Base-by-base conservation (phyloP, 2,329 filamentous ascomycete species). In the Akanthomyces lecanii region DNA sequence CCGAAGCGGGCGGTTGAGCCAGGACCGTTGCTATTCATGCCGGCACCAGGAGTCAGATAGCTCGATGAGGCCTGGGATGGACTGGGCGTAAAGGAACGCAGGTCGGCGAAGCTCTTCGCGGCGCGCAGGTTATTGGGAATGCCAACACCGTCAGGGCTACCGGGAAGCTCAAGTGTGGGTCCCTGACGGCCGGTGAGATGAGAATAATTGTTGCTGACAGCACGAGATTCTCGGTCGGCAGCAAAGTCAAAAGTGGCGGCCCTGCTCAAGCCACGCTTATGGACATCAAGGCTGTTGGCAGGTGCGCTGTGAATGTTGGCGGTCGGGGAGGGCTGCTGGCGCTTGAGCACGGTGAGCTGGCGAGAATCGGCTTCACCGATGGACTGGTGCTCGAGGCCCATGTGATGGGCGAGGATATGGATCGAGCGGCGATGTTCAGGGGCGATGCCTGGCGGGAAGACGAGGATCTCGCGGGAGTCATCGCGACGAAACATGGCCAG, bases 231-330 rank as follows among this genome's bases (percentile, higher is more conserved):
- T 61, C 90, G 85, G 58, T 90, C 86, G 66, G 92, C 89, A 67
- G 91, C 92, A 75, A 98, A 98, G 75, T 98, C 95, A 68, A 96
- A 97, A 2, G 95, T 98, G n/a, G 95, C 95, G 18, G 95, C 93
- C 66, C 95, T 89, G 78, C 92, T 97, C 42, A 99, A 81, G 5
- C 89, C 90, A 65, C 94, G 90, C 68, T 94, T 89, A 69, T 92
- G 88, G 62, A 90, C 86, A 67, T 96, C 91, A 57, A 87, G 80
- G 25, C 86, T 85, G 64, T 90, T 88, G 63, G 87, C 87, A 1
- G 85, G 82, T 25, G 78, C 66, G 74, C 80, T 70, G 80, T 88
- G 80, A 79, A 88, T 75, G 69, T 82, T 79, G 55, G 80, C 75
- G n/a, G 82, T 77, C 45, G 83, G 76, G 52, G 81, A 75, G 73